Evolutionary conservation across 345 rosid species (phyloP), one percentile per base, ranked within the genome.

Genomic region (Gossypium mustelinum): DNA sequence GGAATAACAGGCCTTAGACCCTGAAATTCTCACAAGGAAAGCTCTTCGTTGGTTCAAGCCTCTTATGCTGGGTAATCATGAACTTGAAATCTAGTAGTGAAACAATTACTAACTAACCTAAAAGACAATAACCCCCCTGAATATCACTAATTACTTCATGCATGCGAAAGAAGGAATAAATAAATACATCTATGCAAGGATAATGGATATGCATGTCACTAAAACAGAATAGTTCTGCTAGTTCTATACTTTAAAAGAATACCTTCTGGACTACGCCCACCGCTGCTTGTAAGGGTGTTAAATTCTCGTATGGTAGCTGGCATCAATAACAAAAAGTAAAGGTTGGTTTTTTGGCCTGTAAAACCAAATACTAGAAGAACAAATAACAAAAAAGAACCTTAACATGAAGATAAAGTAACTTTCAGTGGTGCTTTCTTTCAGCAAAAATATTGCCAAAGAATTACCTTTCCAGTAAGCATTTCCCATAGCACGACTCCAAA

Each of bases 241-340:
- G 64, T 66, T 73, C 61, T 47, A 16, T 56, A 34, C 16, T 55
- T 9, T 48, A 47, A 29, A 63, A 72, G 41, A 61, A 62, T 82
- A 89, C 94, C 94, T 89, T 82, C 81, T 86, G 94, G 73, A 87
- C 83, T 51, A 89, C 91, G 18, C 91, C 87, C 13, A 89, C 79
- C 1, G 90, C 94, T 0, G 94, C 94, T 81, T 89, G 90, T 76
- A 89, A 75, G 7, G 91, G 94, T 45, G 84, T 85, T 45, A 87
- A 77, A 73, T 87, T 72, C 76, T 80, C 84, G 7, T 89, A 86
- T 29, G 94, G 91, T 79, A 89, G 85, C 94, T 89, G 80, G 59
- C 57, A 76, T 61, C 25, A 70, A 41, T 72, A 59, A 79, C 27
- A 75, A 48, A 76, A 41, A 45, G n/a, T 6, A 74, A 24, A 74